These are phyloP conservation scores for Dendrobium nobile DNA, from an alignment of 106 monocot species.

Conservation along the genomic window DNA sequence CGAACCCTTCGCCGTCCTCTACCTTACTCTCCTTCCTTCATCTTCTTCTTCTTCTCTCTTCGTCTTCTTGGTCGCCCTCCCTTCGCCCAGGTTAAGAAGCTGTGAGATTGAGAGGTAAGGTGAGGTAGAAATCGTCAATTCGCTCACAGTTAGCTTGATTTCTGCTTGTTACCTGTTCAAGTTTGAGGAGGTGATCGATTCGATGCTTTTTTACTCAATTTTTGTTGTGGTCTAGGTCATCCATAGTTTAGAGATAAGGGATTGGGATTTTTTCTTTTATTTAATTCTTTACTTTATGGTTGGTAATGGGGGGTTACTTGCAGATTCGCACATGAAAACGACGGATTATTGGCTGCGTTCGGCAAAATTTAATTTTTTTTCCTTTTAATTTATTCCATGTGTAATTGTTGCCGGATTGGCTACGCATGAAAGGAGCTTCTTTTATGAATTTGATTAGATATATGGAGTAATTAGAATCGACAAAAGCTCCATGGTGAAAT, in stretches of 20 bases:
- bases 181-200: constrained; percentile 4
- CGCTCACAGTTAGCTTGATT: neutral
- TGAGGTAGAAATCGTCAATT: neutral
- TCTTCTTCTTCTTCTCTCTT: neutral
- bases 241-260: neutral
- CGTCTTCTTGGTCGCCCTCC: neutral
- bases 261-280: neutral
- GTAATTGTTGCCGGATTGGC: neutral
- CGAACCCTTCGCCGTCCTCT: neutral
- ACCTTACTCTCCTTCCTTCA: neutral
- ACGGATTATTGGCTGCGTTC: neutral
- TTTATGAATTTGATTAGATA: neutral
- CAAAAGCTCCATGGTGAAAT: too few species aligned
- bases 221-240: neutral
- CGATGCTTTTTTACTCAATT: neutral
- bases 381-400: neutral
- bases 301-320: too few species aligned
- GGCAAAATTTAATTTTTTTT: neutral
- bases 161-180: neutral
- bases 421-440: neutral
- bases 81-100: neutral
- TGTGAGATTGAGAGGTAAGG: neutral
- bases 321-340: neutral
- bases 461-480: neutral
- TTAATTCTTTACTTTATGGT: neutral